These are phyloP conservation scores for Leishmania turanica DNA, from an alignment of 208 protist species.

Conservation along the genomic window DNA sequence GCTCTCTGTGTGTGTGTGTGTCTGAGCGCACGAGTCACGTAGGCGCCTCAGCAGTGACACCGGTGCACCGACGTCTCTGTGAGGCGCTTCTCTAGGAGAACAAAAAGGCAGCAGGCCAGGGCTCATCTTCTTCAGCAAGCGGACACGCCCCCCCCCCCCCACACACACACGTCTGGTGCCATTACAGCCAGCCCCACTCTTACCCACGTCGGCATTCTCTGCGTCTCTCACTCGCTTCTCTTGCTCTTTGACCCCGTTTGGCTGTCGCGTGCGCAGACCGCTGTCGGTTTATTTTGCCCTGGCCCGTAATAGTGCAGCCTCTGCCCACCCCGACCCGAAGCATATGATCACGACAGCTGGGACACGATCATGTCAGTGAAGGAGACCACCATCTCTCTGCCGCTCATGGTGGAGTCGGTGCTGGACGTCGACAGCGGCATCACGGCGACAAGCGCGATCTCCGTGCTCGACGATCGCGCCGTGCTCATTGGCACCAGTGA, in stretches of 20 bases:
- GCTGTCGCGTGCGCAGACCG: not conserved
- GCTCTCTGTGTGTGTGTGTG: no score
- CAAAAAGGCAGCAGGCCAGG: not conserved
- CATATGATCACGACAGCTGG: no score
- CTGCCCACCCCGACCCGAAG: not conserved
- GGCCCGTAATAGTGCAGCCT: not conserved
- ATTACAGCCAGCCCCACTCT: not conserved
- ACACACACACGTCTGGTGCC: not conserved
- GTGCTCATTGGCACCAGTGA: constrained; percentile 25
- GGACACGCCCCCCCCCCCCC: not conserved
- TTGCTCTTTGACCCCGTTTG: not conserved
- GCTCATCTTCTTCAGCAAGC: not conserved
- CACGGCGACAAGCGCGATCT: constrained; percentile 16
- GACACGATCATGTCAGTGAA: constrained; percentile 2
- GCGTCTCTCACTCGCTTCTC: not conserved
- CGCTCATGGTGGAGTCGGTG: constrained; percentile 8
- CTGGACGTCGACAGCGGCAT: constrained; percentile 16
- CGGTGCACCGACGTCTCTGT: not conserved
- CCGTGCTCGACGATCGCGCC: constrained; percentile 10
- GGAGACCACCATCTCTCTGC: not conserved
- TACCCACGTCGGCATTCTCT: not conserved
- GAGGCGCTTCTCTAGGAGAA: not conserved
- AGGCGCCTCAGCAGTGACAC: not conserved
- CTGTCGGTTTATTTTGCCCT: not conserved
- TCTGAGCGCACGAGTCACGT: no score